Evolutionary conservation across 2,329 filamentous ascomycete species (phyloP).

Genomic region (Pseudogymnoascus sp.): DNA sequence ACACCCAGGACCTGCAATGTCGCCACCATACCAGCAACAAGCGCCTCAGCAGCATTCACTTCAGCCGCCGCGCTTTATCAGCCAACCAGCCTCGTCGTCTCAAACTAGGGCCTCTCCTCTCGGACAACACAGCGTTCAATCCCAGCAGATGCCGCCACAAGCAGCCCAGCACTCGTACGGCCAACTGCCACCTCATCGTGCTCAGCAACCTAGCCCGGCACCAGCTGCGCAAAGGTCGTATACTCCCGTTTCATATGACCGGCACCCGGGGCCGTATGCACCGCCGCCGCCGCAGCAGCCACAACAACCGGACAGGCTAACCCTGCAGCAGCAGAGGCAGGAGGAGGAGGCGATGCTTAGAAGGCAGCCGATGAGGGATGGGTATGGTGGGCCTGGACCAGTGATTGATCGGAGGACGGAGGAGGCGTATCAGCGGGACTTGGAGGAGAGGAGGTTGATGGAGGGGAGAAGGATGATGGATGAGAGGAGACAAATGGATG

Average conservation of each 20-base stretch:
- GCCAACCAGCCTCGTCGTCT: background rate
- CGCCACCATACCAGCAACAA: background rate
- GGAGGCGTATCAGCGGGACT: background rate
- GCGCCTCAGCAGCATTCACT: background rate
- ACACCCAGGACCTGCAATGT: background rate
- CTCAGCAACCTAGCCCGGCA: background rate
- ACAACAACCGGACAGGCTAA: background rate
- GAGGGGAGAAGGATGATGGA: background rate
- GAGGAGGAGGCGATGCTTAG: background rate
- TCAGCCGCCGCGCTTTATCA: background rate
- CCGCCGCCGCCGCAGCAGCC: background rate
- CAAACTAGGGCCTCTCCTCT: background rate
- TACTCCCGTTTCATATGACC: background rate
- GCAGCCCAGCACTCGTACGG: background rate
- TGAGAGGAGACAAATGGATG: background rate
- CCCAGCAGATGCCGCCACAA: background rate
- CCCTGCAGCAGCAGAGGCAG: background rate
- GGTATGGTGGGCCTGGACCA: background rate
- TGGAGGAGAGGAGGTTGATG: background rate
- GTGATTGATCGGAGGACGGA: background rate
- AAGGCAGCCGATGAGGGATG: background rate
- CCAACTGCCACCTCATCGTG: background rate
- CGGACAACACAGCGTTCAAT: background rate
- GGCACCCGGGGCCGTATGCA: background rate
- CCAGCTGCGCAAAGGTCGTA: slow-evolving; percentile 1